These are phyloP conservation scores for Drechslerella dactyloides DNA, from an alignment of 2,329 filamentous ascomycete genomes.

Conservation along the genomic window DNA sequence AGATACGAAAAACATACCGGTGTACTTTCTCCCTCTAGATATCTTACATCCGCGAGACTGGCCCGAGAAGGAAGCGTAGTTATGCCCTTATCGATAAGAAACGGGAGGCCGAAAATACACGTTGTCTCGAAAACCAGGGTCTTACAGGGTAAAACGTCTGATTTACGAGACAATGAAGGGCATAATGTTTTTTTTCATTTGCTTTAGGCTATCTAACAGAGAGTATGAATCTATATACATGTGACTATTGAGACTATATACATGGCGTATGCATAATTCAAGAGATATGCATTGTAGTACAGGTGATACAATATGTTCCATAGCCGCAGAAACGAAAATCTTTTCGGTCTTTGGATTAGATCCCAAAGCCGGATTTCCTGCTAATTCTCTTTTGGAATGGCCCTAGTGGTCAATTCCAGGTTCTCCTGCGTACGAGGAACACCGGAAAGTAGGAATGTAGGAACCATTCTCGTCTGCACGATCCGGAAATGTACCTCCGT, in stretches of 20 bases:
- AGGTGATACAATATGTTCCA: too few species aligned
- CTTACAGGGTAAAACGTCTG: slow-evolving; percentile 50
- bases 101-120: slow-evolving; percentile 11
- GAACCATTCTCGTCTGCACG: not conserved
- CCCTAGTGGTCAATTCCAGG: not conserved
- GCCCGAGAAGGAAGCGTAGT: not conserved
- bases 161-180: slow-evolving; percentile 50
- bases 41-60: too few species aligned
- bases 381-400: not conserved
- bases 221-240: slow-evolving; percentile 5
- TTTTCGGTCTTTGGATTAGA: too few species aligned
- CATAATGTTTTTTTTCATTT: slow-evolving; percentile 28
- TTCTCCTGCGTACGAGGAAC: not conserved
- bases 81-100: slow-evolving; percentile 44
- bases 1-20: too few species aligned
- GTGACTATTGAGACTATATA: too few species aligned
- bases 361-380: not conserved
- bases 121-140: slow-evolving; percentile 50
- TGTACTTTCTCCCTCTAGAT: too few species aligned
- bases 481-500: not conserved
- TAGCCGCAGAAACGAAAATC: too few species aligned
- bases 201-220: slow-evolving; percentile 11
- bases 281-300: too few species aligned
- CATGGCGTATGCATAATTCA: too few species aligned
- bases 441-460: not conserved